Evolutionary conservation across 2,329 filamentous ascomycete genomes (phyloP), one percentile per base, ranked within the genome.

Genomic region (Samsoniella hepiali): DNA sequence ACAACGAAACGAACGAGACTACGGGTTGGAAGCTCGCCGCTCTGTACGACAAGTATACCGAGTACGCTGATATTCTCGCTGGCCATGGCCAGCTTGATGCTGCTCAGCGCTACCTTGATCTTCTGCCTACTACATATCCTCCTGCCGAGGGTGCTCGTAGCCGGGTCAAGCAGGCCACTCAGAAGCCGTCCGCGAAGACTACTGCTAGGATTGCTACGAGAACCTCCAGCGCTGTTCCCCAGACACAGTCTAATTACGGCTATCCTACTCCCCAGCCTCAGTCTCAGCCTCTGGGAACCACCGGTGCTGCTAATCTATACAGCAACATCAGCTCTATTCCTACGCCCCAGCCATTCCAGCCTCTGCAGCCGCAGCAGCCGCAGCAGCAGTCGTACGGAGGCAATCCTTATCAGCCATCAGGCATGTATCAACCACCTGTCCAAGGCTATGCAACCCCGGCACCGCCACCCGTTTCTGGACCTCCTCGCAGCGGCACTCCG

Each of bases 21-120:
- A 88, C 88, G 1, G 91, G 89, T 69, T 99, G 94, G 94, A 97
- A 96, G 78, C 86, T 99, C 65, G 84, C 88, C 44, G 83, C 88
- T 2, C 81, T 99, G 60, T 99, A 99, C 76, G 89, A 93, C 74
- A 97, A 97, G 78, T 99, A 99, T 73, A 89, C 91, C 34, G 95
- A 99, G 78, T 99, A 98, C 74, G 94, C 95, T 15, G 94, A 99
- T 73, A 93, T 99, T 68, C 87, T 96, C 63, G 93, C 95, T 54
- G 88, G 91, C 7, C 91, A 97, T 72, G 95, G 96, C 13, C 91
- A 96, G 70, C 80, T 99, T 61, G 83, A 87, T 38, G 86, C 93
- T 69, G 96, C 95, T 5, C 90, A 97, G 77, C 93, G 91, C 75
- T 99, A 99, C 72, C 85, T 99, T 47, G 87, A 93, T 72, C 86